phyloP scores from a whole-genome alignment of 805 yeast genomes.

The Starmera pachycereana region DNA sequence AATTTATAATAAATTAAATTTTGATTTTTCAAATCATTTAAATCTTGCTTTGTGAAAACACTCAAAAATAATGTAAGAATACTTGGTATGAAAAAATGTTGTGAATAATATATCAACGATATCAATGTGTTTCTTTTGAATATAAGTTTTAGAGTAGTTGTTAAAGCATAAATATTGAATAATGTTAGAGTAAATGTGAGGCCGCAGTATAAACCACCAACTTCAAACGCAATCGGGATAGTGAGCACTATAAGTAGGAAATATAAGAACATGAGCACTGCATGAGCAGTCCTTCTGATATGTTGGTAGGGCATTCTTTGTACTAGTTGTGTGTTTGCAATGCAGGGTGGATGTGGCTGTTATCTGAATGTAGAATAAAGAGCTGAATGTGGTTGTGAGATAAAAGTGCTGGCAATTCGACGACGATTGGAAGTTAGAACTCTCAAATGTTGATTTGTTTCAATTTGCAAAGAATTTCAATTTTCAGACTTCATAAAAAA shows the following conservation, averaged over 20 bases:
- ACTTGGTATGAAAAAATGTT: constrained; percentile 77
- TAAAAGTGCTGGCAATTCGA: no score
- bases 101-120: constrained; percentile 56
- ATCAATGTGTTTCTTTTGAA: constrained; percentile 22
- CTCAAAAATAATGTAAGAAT: constrained; percentile 60
- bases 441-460: no score
- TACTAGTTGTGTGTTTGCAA: no score
- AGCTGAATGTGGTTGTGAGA: no score
- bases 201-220: constrained; percentile 89
- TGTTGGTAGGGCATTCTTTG: no score
- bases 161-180: constrained; percentile 53
- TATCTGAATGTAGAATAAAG: no score
- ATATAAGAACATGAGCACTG: constrained; percentile 46
- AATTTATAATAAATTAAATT: constrained; percentile 19
- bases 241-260: constrained; percentile 63
- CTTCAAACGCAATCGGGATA: constrained; percentile 87
- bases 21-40: constrained; percentile 12
- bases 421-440: no score
- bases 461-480: no score
- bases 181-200: constrained; percentile 72
- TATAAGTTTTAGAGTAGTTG: constrained; percentile 63
- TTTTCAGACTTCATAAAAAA: no score
- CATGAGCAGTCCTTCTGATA: constrained; percentile 8
- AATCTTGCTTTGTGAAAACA: constrained; percentile 31
- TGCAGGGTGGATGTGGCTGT: no score